phyloP scores from a whole-genome alignment of 2,329 filamentous ascomycete species.

The Lasiodiplodia citricola region DNA sequence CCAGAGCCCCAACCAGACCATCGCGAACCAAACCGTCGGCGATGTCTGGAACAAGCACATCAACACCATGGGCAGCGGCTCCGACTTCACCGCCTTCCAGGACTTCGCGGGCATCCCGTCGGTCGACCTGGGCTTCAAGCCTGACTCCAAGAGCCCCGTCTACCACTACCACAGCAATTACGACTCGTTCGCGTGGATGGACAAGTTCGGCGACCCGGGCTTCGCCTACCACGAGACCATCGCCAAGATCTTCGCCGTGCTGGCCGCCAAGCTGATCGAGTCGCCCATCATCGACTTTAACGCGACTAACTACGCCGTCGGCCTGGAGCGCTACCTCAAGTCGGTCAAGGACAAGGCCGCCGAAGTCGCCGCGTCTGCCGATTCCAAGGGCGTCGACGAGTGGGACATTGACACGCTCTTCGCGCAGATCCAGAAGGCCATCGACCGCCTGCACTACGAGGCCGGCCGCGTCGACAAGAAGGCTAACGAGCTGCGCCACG shows the following conservation, averaged over 20 bases:
- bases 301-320: slow-evolving; percentile 53
- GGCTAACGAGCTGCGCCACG: slow-evolving; percentile 52
- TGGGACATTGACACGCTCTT: slow-evolving; percentile 44
- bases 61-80: slow-evolving; percentile 59
- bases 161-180: slow-evolving; percentile 87
- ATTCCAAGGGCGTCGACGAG: slow-evolving; percentile 28
- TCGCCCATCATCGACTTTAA: slow-evolving; percentile 54
- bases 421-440: slow-evolving; percentile 54
- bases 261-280: slow-evolving; percentile 54
- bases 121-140: slow-evolving; percentile 54
- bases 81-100: slow-evolving; percentile 60
- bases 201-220: slow-evolving; percentile 70
- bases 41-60: slow-evolving; percentile 66
- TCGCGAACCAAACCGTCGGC: slow-evolving; percentile 69
- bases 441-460: slow-evolving; percentile 55
- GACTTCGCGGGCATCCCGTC: slow-evolving; percentile 58
- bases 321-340: slow-evolving; percentile 49
- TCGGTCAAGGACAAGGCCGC: slow-evolving; percentile 45
- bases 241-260: slow-evolving; percentile 52
- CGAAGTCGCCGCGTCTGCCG: slow-evolving; percentile 14
- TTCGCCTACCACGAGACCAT: slow-evolving; percentile 64
- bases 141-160: slow-evolving; percentile 52
- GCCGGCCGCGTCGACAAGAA: slow-evolving; percentile 58
- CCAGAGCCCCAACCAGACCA: slow-evolving; percentile 70
- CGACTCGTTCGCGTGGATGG: slow-evolving; percentile 85